phyloP scores from a whole-genome alignment of 331 rosid species.

The Dryas integrifolia region DNA sequence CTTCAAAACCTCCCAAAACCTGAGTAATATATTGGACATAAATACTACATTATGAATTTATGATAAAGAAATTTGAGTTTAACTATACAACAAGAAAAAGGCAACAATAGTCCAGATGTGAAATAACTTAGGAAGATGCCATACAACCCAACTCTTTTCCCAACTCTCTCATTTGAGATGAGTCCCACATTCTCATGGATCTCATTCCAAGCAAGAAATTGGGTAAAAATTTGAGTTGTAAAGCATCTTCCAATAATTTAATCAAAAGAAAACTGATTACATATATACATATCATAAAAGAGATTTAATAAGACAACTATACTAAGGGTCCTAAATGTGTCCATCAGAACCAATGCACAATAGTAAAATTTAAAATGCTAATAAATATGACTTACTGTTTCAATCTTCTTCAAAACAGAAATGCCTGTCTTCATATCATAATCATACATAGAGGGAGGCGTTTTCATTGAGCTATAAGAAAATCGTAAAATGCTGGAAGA shows the following conservation, averaged over 20 bases:
- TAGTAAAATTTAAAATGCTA: constrained; percentile 18
- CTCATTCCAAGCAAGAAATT: background rate
- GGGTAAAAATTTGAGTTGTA: background rate
- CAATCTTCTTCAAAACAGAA: constrained; percentile 75
- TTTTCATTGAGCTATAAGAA: constrained; percentile 79
- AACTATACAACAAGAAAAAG: constrained; percentile 6
- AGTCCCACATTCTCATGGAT: background rate
- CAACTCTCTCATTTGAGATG: background rate
- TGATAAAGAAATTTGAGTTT: background rate
- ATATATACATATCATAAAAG: background rate
- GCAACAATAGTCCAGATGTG: background rate
- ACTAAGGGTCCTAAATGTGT: background rate
- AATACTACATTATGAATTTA: background rate
- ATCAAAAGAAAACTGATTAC: background rate
- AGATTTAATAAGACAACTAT: too few species aligned
- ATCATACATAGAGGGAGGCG: constrained; percentile 77
- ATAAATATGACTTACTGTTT: constrained; percentile 52
- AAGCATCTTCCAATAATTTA: constrained; percentile 10
- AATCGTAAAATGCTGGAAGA: constrained; percentile 67
- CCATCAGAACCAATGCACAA: constrained; percentile 15
- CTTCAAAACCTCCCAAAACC: constrained; percentile 89
- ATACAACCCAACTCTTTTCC: background rate
- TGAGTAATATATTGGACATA: constrained; percentile 31
- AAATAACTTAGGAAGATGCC: background rate
- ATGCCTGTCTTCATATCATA: constrained; percentile 73